These are phyloP conservation scores for Aspergillus ibericus DNA, from an alignment of 2,329 filamentous ascomycete species.

Conservation along the genomic window DNA sequence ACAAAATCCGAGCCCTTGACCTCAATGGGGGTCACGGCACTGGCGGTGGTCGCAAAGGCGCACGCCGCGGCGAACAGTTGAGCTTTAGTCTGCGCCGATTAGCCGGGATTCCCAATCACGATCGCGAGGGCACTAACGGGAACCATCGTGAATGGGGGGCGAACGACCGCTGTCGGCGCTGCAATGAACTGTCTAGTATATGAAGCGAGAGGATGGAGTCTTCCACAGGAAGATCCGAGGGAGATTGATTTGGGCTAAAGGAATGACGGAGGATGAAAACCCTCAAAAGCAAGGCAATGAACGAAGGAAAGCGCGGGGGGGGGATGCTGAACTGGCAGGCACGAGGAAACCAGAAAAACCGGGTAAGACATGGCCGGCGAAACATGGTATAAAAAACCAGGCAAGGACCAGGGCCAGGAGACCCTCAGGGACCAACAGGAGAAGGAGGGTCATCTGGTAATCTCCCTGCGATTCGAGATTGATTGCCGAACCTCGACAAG, in stretches of 20 bases:
- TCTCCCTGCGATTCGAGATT: neutral
- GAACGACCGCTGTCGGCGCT: too few relatives aligned
- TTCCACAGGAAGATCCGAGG: constrained; percentile 19
- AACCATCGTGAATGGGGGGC: constrained; percentile 22
- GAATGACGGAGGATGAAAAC: constrained; percentile 25
- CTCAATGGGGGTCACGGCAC: constrained; percentile 57
- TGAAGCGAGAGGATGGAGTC: constrained; percentile 18
- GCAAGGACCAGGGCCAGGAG: neutral
- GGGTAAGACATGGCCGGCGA: neutral
- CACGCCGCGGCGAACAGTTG: constrained; percentile 41
- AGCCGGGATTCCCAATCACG: neutral
- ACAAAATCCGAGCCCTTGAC: constrained; percentile 63
- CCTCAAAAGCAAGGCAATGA: constrained; percentile 8
- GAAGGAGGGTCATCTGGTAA: neutral
- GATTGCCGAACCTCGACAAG: neutral
- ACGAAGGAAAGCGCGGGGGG: constrained; percentile 13
- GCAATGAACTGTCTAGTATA: neutral
- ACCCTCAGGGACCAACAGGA: neutral
- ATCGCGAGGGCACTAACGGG: constrained; percentile 17
- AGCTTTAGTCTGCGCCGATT: constrained; percentile 29
- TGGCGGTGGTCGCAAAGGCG: constrained; percentile 47
- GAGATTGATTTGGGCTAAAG: constrained; percentile 2
- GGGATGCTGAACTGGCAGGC: constrained; percentile 7
- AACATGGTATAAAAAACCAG: neutral
- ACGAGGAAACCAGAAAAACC: constrained; percentile 3